Conservation (phyloP, 75 land plant genomes). For the Azolla pinnata region DNA sequence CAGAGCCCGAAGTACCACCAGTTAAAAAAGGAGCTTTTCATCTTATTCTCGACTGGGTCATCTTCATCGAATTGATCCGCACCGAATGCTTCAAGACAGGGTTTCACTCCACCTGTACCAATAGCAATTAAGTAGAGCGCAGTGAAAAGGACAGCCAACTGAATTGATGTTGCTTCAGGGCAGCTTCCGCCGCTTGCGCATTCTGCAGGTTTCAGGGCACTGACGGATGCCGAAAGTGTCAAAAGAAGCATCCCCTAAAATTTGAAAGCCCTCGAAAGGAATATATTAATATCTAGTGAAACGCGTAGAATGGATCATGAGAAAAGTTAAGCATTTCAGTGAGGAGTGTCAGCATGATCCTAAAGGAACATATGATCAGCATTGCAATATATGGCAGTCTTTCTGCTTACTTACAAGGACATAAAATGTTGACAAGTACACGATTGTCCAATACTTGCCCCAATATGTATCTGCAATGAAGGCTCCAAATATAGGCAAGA, state of each 20-base stretch:
- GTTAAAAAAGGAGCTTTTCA: slow-evolving; percentile 32
- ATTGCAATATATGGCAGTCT: too few species aligned
- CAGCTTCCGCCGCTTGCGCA: slow-evolving; percentile 8
- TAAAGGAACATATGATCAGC: too few species aligned
- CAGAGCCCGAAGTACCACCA: slow-evolving; percentile 48
- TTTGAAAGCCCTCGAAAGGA: too few species aligned
- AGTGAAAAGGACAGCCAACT: slow-evolving; percentile 45
- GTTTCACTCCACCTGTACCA: slow-evolving; percentile 59
- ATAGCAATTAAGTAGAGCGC: slow-evolving; percentile 58
- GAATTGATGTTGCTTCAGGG: slow-evolving; percentile 17
- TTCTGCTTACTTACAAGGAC: slow-evolving; percentile 16
- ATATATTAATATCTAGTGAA: too few species aligned
- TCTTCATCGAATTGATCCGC: slow-evolving; percentile 55
- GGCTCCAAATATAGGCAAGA: slow-evolving; percentile 32
- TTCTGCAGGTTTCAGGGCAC: slow-evolving; percentile 16
- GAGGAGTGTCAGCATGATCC: too few species aligned
- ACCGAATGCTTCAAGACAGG: slow-evolving; percentile 58
- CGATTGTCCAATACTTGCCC: slow-evolving; percentile 38
- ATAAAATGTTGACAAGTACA: slow-evolving; percentile 25
- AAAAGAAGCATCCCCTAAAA: slow-evolving; percentile 27
- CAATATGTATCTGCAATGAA: slow-evolving; percentile 31
- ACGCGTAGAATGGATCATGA: too few species aligned
- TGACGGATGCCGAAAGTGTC: slow-evolving; percentile 28
- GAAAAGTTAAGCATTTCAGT: too few species aligned
- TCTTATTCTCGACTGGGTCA: slow-evolving; percentile 15